Evolutionary conservation across 1,139 yeast genomes (phyloP).

Genomic region (Nakaseomyces delphensis): DNA sequence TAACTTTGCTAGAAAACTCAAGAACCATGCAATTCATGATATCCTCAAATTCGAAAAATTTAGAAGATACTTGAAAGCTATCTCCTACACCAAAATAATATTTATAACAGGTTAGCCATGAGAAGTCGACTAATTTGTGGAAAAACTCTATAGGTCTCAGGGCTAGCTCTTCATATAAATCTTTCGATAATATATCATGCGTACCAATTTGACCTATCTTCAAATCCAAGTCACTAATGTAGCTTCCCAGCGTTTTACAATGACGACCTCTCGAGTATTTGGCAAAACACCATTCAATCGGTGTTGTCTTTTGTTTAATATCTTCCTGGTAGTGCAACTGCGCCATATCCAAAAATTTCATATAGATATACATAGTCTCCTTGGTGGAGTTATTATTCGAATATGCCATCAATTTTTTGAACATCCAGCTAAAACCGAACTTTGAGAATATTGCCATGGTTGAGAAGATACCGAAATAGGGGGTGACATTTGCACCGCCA

Average conservation of each 20-base stretch:
- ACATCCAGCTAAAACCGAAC: constrained; percentile 14
- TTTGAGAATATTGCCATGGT: constrained; percentile 11
- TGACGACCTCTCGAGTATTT: constrained; percentile 1
- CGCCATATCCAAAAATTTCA: constrained; percentile 13
- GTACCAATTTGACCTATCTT: not conserved
- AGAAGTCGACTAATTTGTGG: not conserved
- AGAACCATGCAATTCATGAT: not conserved
- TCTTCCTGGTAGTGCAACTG: constrained; percentile 6
- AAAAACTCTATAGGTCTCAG: constrained; percentile 3
- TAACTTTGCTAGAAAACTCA: constrained; percentile 2
- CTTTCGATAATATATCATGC: not conserved
- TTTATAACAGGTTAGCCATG: constrained; percentile 3
- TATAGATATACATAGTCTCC: constrained; percentile 12
- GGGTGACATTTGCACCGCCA: not conserved
- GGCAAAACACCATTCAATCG: constrained; percentile 6
- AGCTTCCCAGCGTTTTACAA: constrained; percentile 5
- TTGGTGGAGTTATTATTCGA: constrained; percentile 10
- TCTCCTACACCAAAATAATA: not conserved
- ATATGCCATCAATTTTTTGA: constrained; percentile 10
- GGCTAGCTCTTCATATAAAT: constrained; percentile 3
- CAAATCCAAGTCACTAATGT: not conserved
- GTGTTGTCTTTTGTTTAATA: constrained; percentile 4
- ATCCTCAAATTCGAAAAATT: constrained; percentile 2
- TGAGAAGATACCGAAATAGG: constrained; percentile 13
- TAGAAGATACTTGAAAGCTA: not conserved